Evolutionary conservation across 805 yeast species (phyloP).

Genomic region (Lachancea dasiensis): DNA sequence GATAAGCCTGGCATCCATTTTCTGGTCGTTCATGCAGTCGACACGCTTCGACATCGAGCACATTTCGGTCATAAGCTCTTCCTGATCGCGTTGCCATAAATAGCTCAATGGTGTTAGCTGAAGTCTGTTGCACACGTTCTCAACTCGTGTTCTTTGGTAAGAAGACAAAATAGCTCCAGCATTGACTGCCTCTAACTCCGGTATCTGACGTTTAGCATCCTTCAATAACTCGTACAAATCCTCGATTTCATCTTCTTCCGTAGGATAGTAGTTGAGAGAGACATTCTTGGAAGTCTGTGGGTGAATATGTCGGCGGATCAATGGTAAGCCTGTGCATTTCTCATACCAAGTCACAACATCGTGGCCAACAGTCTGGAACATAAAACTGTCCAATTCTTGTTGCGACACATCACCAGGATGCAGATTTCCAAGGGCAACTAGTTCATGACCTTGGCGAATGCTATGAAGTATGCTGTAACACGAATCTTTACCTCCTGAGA

Average conservation of each 20-base stretch:
- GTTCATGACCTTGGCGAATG: constrained; percentile 74
- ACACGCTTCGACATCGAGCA: constrained; percentile 33
- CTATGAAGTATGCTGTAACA: constrained; percentile 87
- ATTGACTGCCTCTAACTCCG: constrained; percentile 78
- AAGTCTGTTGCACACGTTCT: constrained; percentile 74
- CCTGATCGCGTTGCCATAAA: constrained; percentile 87
- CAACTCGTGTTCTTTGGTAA: constrained; percentile 93
- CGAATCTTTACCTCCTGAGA: constrained; percentile 96
- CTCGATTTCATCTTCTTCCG: constrained; percentile 80
- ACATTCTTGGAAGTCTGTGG: constrained; percentile 58
- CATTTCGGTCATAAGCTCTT: constrained; percentile 78
- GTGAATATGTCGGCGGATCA: constrained; percentile 59
- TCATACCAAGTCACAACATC: constrained; percentile 61
- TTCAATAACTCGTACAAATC: constrained; percentile 57
- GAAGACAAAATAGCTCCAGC: constrained; percentile 95
- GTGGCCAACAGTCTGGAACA: constrained; percentile 98
- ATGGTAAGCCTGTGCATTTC: constrained; percentile 71
- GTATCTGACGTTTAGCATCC: constrained; percentile 46
- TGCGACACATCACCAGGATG: constrained; percentile 48
- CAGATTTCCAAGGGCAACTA: constrained; percentile 79
- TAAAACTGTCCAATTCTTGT: constrained; percentile 85
- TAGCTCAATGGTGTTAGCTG: constrained; percentile 66
- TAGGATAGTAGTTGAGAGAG: constrained; percentile 59
- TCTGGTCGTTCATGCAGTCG: constrained; percentile 14
- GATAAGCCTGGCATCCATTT: constrained; percentile 72